These are phyloP conservation scores for Discostella stelligera DNA, from an alignment of 352 stramenopile genomes.

Conservation along the genomic window DNA sequence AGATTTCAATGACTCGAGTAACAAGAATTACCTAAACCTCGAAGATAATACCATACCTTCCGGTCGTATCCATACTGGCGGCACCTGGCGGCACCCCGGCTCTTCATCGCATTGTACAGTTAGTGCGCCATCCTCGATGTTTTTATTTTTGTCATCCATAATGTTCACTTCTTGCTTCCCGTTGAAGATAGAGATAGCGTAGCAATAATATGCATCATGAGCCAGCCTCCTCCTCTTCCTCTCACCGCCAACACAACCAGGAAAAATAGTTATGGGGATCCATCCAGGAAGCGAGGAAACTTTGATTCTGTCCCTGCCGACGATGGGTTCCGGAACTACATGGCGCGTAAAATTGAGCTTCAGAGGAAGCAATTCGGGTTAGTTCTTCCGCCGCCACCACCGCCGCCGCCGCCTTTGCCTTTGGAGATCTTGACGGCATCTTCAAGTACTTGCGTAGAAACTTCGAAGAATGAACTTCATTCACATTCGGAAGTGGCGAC, in stretches of 20 bases:
- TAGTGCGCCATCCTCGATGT: too few species aligned
- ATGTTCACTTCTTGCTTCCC: too few species aligned
- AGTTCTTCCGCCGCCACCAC: constrained; percentile 55
- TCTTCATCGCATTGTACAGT: too few species aligned
- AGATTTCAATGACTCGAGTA: too few species aligned
- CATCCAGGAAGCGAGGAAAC: constrained; percentile 17
- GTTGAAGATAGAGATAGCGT: too few species aligned
- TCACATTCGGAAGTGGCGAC: neutral
- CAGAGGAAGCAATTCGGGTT: constrained; percentile 78
- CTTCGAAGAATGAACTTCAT: neutral
- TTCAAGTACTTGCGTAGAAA: neutral
- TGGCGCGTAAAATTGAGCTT: constrained; percentile 78
- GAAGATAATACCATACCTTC: too few species aligned
- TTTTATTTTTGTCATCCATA: too few species aligned
- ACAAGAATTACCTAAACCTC: too few species aligned
- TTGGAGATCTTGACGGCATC: constrained; percentile 19
- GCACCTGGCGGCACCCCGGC: too few species aligned
- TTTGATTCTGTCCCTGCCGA: constrained; percentile 55
- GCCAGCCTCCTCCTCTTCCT: too few species aligned
- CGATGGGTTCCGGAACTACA: constrained; percentile 80
- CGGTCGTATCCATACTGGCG: too few species aligned
- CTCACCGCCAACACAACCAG: constrained; percentile 8
- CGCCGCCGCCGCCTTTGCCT: constrained; percentile 8
- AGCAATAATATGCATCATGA: too few species aligned
- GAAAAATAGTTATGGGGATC: constrained; percentile 9